A percentile compares a stretch with the other conserved stretches of the same genome.
phyloP scores from a whole-genome alignment of 2,329 filamentous ascomycete species.

The Colletotrichum navitas region DNA sequence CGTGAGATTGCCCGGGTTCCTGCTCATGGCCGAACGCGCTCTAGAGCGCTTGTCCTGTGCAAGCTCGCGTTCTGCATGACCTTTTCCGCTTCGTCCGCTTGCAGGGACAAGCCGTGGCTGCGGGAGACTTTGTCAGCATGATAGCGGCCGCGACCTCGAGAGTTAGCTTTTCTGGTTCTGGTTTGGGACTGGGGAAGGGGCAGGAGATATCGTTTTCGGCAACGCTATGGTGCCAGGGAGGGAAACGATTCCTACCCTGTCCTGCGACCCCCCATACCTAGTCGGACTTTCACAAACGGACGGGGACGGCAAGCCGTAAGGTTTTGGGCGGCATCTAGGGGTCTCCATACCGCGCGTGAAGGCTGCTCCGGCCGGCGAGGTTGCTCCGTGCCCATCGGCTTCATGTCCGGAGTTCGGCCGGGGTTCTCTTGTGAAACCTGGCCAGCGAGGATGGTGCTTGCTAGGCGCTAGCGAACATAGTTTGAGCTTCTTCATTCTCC shows the following conservation, averaged over 20 bases:
- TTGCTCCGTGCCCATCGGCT: constrained; percentile 33
- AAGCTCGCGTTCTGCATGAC: constrained; percentile 13
- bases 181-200: constrained; percentile 23
- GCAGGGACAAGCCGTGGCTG: constrained; percentile 17
- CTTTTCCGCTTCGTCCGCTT: constrained; percentile 35
- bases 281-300: constrained; percentile 10
- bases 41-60: neutral
- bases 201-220: constrained; percentile 25
- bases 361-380: constrained; percentile 15
- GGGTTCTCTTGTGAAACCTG: constrained; percentile 31
- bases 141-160: neutral
- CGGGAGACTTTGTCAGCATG: constrained; percentile 33
- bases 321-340: constrained; percentile 18
- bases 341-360: neutral
- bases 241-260: neutral
- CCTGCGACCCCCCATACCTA: neutral
- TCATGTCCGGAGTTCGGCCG: constrained; percentile 33
- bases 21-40: neutral
- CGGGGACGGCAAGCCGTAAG: constrained; percentile 8
- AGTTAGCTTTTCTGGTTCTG: constrained; percentile 17
- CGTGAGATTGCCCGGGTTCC: constrained; percentile 5
- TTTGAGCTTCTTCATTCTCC: constrained; percentile 18
- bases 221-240: constrained; percentile 10
- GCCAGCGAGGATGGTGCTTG: constrained; percentile 13
- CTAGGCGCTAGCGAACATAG: neutral